Evolutionary conservation across 345 rosid genomes (phyloP), one percentile per base, ranked within the genome.

Genomic region (Aurinia saxatilis): DNA sequence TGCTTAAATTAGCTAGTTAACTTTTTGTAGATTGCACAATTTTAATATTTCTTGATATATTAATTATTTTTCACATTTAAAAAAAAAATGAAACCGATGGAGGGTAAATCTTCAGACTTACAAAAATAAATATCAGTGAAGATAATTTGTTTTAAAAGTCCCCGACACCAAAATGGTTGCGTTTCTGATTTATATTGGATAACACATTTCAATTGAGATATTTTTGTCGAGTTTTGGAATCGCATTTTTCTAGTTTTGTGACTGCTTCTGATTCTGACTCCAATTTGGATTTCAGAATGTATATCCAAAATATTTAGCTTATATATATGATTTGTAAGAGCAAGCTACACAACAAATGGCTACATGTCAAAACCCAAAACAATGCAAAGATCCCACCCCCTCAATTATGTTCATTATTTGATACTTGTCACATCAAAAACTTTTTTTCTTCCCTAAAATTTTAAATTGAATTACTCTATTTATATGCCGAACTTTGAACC

Each of bases 401-500:
- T 14, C 63, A 58, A 31, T 58, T 33, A 68, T 59, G 11, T 14
- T 59, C 25, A 34, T 47, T 12, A 27, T 34, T 70, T 58, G 71
- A 71, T 57, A 44, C 59, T 64, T 64, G 75, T 71, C 75, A 44
- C 56, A 71, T 65, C 75, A 42, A 49, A 42, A 15, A 15, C 15
- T 16, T 39, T 35, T 52, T 35, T 51, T 50, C 65, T 25, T 29
- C 17, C 7, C 50, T 17, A 10, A 23, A 57, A 25, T 31, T n/a
- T 39, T 50, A 57, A 13, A 14, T 2, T 16, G 2, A 14, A 31
- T 34, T 35, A 5, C 18, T 58, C 54, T 57, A 71, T 63, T 37
- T 63, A 64, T 48, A 34, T 29, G 54, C 42, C 37, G 18, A 65
- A 27, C 54, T 57, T 44, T 64, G 37, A 51, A 50, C 38, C 49